Base-by-base conservation (phyloP, 768 basidiomycete genomes). In the Tylopilus balloui region DNA sequence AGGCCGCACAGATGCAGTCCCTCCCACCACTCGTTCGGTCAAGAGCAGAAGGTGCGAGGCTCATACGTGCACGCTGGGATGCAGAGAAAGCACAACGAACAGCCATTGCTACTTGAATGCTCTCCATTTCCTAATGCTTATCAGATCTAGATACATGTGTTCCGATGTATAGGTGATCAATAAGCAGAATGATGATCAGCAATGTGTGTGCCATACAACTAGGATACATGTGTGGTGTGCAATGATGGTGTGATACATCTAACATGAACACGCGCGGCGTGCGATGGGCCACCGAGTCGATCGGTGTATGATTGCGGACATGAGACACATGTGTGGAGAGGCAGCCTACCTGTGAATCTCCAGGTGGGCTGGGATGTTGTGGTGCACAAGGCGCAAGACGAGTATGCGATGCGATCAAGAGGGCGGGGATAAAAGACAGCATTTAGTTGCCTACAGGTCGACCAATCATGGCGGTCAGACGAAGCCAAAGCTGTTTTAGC, bases 41-140 rank as follows among this genome's bases (percentile, higher is more conserved):
- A 36, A 78, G 79, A 64, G 70, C 76, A 23, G 84, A 89, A 60
- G 88, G 89, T 13, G 74, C 81, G 42, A 75, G 77, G 52, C 69
- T 86, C 42, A 83, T 92, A 74, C 78, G 78, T 47, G 79, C 84
- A 20, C 79, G 86, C 35, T 92, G 89, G 90, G 79, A 82, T 20
- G 79, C 78, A 37, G 85, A 88, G 62, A 76, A 74, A 6, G 56
- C 63, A 42, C 61, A 66, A 47, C 56, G 61, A 58, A 41, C 52
- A 28, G 38, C n/a, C n/a, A n/a, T 13, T 1, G 50, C 44, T 28
- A 47, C 55, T 35, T 66, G 50, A 57, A 35, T 32, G 7, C 12
- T 41, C n/a, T 43, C 41, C 57, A 45, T 31, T 36, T 48, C 29
- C 44, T 41, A 44, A 15, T 45, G 35, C 43, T 35, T 53, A 54